Evolutionary conservation across 73 alveolate species (phyloP).

Genomic region (Effrenium voratum): DNA sequence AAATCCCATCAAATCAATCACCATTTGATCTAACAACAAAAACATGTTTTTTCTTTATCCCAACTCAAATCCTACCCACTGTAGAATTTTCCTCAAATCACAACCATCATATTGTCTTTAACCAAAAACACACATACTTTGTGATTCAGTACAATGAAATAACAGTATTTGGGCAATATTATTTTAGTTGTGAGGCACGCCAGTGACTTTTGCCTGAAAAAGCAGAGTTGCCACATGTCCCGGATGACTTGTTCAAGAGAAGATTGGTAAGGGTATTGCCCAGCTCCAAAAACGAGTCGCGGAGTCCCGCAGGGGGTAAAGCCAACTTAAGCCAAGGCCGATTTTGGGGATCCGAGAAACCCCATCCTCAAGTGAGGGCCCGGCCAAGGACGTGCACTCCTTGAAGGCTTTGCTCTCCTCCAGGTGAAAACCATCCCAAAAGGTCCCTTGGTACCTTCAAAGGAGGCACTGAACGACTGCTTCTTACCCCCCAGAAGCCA

Average conservation of each 20-base stretch:
- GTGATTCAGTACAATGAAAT: no score
- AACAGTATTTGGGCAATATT: no score
- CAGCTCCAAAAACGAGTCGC: background rate
- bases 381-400: slow-evolving; percentile 32
- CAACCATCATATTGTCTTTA: background rate
- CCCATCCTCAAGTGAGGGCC: background rate
- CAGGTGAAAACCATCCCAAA: background rate
- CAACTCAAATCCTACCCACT: background rate
- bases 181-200: no score
- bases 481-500: background rate
- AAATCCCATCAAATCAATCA: background rate
- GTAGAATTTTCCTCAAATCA: background rate
- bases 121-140: no score
- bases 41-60: background rate
- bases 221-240: background rate
- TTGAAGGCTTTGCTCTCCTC: slow-evolving; percentile 78
- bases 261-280: background rate
- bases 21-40: background rate
- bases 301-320: background rate
- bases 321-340: background rate
- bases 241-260: background rate
- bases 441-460: background rate
- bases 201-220: no score
- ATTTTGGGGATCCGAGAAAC: background rate
- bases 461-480: no score